Conservation (phyloP, 1,139 yeast genomes). For the Yamadazyma siamensis region DNA sequence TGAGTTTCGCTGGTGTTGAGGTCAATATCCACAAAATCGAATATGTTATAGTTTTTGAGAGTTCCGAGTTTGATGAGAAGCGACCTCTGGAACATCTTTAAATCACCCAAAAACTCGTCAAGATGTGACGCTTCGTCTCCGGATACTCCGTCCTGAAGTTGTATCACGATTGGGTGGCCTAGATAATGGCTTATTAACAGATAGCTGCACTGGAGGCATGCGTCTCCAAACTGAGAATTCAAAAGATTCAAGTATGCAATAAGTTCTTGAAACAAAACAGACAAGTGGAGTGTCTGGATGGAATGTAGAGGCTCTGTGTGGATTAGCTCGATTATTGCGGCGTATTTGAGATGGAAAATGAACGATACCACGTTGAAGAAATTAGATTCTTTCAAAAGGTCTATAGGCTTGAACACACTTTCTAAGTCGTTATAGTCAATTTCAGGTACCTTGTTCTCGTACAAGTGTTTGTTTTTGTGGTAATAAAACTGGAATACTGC, state of each 20-base stretch:
- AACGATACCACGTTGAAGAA: slow-evolving; percentile 24
- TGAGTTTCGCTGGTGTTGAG: slow-evolving; percentile 8
- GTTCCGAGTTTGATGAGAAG: slow-evolving; percentile 37
- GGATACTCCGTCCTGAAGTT: slow-evolving; percentile 15
- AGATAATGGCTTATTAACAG: slow-evolving; percentile 25
- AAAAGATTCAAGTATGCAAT: slow-evolving; percentile 39
- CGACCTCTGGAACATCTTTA: slow-evolving; percentile 43
- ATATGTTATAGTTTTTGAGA: slow-evolving; percentile 29
- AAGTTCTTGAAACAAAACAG: slow-evolving; percentile 31
- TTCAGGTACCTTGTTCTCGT: slow-evolving; percentile 9
- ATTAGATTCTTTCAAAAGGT: slow-evolving; percentile 16
- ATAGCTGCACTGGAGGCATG: slow-evolving; percentile 27
- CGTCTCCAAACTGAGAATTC: slow-evolving; percentile 16
- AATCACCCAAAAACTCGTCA: slow-evolving; percentile 45
- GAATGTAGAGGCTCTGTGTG: slow-evolving; percentile 26
- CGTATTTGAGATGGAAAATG: slow-evolving; percentile 24
- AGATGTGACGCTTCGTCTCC: slow-evolving; percentile 22
- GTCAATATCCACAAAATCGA: slow-evolving; percentile 19
- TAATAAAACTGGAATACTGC: slow-evolving; percentile 19
- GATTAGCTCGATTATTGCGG: slow-evolving; percentile 24
- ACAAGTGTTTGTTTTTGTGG: slow-evolving; percentile 19
- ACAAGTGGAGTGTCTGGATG: slow-evolving; percentile 28
- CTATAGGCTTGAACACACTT: slow-evolving; percentile 10
- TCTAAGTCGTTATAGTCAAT: slow-evolving; percentile 18
- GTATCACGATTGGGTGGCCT: slow-evolving; percentile 1